Conservation (phyloP, 495 filamentous ascomycete genomes). For the Bryoglossum gracile region DNA sequence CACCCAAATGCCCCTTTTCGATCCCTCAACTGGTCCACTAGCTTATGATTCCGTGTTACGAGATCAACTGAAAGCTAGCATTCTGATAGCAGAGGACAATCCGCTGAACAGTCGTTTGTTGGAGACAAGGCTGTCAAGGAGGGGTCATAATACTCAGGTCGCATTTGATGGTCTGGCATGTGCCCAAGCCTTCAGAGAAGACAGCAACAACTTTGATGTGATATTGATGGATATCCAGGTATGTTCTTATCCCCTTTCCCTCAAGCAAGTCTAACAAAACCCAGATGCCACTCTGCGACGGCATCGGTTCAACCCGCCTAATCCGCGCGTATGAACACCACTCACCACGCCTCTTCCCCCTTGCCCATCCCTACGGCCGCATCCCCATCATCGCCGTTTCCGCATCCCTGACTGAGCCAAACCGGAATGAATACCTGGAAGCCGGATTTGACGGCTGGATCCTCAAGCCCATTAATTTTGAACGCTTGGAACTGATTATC, state of each 20-base stretch:
- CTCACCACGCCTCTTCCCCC: slow-evolving; percentile 15
- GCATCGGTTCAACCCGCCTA: slow-evolving; percentile 67
- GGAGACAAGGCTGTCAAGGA: slow-evolving; percentile 70
- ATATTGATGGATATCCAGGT: slow-evolving; percentile 91
- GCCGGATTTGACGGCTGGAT: slow-evolving; percentile 61
- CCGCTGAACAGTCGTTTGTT: slow-evolving; percentile 86
- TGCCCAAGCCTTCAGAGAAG: slow-evolving; percentile 54
- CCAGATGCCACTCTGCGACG: slow-evolving; percentile 85
- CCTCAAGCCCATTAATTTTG: slow-evolving; percentile 67
- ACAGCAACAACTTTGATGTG: slow-evolving; percentile 58
- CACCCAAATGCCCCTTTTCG: background rate
- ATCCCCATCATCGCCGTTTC: slow-evolving; percentile 88
- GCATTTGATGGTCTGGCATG: slow-evolving; percentile 89
- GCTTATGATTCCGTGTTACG: too few relatives aligned
- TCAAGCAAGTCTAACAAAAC: slow-evolving; percentile 11
- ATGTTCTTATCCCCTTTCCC: too few relatives aligned
- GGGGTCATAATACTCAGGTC: slow-evolving; percentile 62
- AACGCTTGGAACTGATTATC: slow-evolving; percentile 50
- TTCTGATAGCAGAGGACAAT: slow-evolving; percentile 88
- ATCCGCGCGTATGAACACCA: slow-evolving; percentile 64
- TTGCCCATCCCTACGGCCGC: slow-evolving; percentile 32
- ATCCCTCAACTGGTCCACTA: too few relatives aligned
- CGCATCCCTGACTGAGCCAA: slow-evolving; percentile 69
- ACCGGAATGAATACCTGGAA: slow-evolving; percentile 60
- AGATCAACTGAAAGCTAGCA: too few relatives aligned